phyloP scores from a whole-genome alignment of 345 rosid species.

The rapeseed (Brassica napus) region Da-Ae NC_063451.1:35003001-35003500 shows the following conservation, averaged over 20 bases:
- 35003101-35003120: conserved; percentile 35
- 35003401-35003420: conserved; percentile 35
- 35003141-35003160: conserved; percentile 42
- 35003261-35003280: conserved; percentile 39
- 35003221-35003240: conserved; percentile 36
- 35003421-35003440: conserved; percentile 39
- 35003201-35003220: conserved; percentile 27
- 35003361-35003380: conserved; percentile 26
- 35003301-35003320: conserved; percentile 15
- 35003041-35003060: conserved; percentile 20
- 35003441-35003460: conserved; percentile 29
- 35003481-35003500: conserved; percentile 9
- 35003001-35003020: conserved; percentile 9
- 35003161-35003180: conserved; percentile 42
- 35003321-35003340: conserved; percentile 9
- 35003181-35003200: conserved; percentile 35
- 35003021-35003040: not conserved
- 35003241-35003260: conserved; percentile 37
- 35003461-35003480: conserved; percentile 16
- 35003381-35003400: conserved; percentile 23
- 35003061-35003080: conserved; percentile 33
- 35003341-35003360: conserved; percentile 33
- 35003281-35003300: conserved; percentile 30
- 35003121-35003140: conserved; percentile 26
- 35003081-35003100: conserved; percentile 28